phyloP scores from a whole-genome alignment of 371 early-diverging fungal genomes.

The Mucor ambiguus region DNA sequence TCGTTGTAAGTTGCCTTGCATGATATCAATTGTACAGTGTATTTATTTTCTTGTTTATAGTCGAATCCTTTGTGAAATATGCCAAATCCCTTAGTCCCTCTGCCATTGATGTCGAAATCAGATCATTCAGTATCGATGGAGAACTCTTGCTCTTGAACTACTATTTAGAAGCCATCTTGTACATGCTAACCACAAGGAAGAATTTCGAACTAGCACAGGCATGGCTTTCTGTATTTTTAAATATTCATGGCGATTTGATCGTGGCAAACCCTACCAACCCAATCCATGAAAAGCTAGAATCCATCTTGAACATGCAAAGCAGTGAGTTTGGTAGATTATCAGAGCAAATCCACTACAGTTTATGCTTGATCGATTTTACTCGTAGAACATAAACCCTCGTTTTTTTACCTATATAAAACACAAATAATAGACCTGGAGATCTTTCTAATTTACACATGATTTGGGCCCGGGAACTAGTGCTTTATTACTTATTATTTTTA shows the following conservation, averaged over 20 bases:
- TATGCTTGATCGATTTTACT: constrained; percentile 83
- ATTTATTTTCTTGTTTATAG: constrained; percentile 9
- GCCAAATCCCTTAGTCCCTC: constrained; percentile 80
- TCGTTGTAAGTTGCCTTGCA: constrained; percentile 48
- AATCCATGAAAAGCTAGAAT: constrained; percentile 52
- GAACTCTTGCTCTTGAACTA: constrained; percentile 57
- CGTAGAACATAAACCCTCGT: constrained; percentile 44
- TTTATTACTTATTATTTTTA: constrained; percentile 5
- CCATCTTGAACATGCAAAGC: constrained; percentile 48
- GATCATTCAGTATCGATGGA: constrained; percentile 69
- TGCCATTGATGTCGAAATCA: constrained; percentile 83
- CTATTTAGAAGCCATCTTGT: constrained; percentile 67
- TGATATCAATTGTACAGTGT: neutral
- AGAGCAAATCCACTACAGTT: constrained; percentile 77
- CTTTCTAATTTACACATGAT: neutral
- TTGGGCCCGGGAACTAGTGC: neutral
- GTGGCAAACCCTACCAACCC: constrained; percentile 58
- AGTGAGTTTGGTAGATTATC: constrained; percentile 69
- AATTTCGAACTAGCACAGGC: constrained; percentile 90
- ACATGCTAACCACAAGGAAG: constrained; percentile 60
- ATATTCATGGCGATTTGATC: constrained; percentile 79
- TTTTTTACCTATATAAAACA: neutral
- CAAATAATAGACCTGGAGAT: constrained; percentile 5
- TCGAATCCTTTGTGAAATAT: constrained; percentile 59
- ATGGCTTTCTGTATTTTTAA: constrained; percentile 76